Evolutionary conservation across 192 early-diverging fungal genomes (phyloP), one percentile per base, ranked within the genome.

Genomic region (Dissophora globulifera): DNA sequence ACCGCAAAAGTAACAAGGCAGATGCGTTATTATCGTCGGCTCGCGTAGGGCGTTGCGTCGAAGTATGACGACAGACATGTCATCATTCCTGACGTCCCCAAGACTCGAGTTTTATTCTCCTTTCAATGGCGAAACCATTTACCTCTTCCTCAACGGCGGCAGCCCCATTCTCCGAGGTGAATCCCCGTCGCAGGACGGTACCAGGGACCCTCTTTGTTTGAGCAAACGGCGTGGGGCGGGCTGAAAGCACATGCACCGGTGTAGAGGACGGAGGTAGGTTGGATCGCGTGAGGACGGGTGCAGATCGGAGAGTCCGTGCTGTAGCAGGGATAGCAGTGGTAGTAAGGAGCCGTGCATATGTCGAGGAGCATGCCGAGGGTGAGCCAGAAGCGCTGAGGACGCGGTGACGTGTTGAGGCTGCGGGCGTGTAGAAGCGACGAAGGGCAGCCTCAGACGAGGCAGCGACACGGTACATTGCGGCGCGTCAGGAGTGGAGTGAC

Each of bases 381-480:
- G 22, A 12, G n/a, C n/a, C n/a, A n/a, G n/a, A n/a, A n/a, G n/a
- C n/a, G n/a, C 17, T 4, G 20, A 50, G 17, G 53, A 68, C 30
- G 41, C 33, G 47, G 13, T 43, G 25, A n/a, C 42, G 55, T 29
- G 62, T 33, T 8, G 52, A 19, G 32, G 38, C 8, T 11, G 54
- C 31, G 27, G 46, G 19, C 11, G 49, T 41, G 30, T 61, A 55
- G 41, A 61, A 40, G 10, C 67, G 67, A n/a, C 50, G 38, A 22
- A 56, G 51, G 31, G 40, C 20, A 0, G 38, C 72, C 50, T 58
- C 63, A 12, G 63, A 58, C 20, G 72, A 67, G 51, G 72, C 72
- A 61, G 72, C 62, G 17, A 76, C 72, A 43, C 72, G 72, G 29
- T 76, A 76, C 72, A 76, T 76, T 54, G 61, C 31, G 15, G 27